Conservation (phyloP, 768 basidiomycete genomes). For the Serendipita vermifera region DNA sequence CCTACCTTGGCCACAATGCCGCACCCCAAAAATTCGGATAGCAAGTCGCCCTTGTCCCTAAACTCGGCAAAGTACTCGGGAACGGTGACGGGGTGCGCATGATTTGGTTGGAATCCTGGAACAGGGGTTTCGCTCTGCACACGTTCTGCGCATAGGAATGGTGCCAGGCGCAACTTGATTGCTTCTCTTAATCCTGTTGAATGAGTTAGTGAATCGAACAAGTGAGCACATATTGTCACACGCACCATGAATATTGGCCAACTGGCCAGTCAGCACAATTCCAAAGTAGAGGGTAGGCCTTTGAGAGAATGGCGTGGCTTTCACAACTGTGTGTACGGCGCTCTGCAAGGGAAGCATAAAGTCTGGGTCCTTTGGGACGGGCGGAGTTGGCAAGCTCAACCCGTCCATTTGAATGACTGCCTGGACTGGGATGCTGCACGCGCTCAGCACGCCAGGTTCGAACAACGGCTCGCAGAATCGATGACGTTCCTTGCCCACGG, state of each 20-base stretch:
- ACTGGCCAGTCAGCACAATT: conserved; percentile 66
- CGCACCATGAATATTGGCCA: conserved; percentile 58
- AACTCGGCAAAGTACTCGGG: conserved; percentile 91
- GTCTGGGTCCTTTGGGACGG: conserved; percentile 14
- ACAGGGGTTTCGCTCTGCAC: conserved; percentile 43
- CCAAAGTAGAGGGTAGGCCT: conserved; percentile 67
- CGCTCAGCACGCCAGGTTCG: conserved; percentile 45
- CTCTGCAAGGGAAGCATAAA: conserved; percentile 43
- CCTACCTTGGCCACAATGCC: conserved; percentile 76
- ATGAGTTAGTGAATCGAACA: not conserved
- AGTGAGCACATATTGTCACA: conserved; percentile 7
- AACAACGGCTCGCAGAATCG: conserved; percentile 85
- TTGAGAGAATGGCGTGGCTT: conserved; percentile 46
- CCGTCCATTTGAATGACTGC: conserved; percentile 15
- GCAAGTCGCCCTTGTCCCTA: conserved; percentile 68
- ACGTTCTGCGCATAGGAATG: conserved; percentile 45
- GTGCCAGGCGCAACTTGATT: conserved; percentile 54
- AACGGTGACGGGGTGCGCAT: conserved; percentile 47
- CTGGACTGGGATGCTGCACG: conserved; percentile 22
- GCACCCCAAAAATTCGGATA: conserved; percentile 68
- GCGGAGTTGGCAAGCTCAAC: not conserved
- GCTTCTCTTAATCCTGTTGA: conserved; percentile 49
- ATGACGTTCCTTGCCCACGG: conserved; percentile 78
- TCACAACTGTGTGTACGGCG: conserved; percentile 50
- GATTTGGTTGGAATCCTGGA: conserved; percentile 42